These are phyloP conservation scores for Blastocladiella emersonii DNA, from an alignment of 371 early-diverging fungal species.

Conservation along the genomic window DNA sequence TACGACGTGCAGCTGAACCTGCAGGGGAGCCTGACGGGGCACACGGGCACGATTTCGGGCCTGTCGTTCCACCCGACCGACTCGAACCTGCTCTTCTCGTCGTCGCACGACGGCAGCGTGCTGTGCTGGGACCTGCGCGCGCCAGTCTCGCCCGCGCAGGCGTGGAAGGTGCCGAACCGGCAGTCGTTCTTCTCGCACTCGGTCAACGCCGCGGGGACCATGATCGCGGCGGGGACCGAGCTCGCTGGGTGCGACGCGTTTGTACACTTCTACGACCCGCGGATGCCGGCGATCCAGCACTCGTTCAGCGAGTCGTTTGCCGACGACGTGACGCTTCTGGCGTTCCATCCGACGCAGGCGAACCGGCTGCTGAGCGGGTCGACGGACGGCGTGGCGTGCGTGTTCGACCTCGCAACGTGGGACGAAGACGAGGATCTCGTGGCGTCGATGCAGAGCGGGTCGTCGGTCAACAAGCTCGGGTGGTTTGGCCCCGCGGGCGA, in stretches of 20 bases:
- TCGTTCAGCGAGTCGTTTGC: slow-evolving; percentile 68
- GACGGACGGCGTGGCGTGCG: slow-evolving; percentile 62
- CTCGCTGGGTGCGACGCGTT: slow-evolving; percentile 45
- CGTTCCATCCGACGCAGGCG: slow-evolving; percentile 54
- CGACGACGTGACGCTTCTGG: slow-evolving; percentile 81
- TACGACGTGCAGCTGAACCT: slow-evolving; percentile 30
- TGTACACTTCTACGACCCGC: slow-evolving; percentile 52
- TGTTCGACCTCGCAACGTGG: slow-evolving; percentile 48
- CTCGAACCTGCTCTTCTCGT: slow-evolving; percentile 42
- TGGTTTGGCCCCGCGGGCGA: slow-evolving; percentile 80
- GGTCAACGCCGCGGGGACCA: background rate
- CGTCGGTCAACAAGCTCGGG: slow-evolving; percentile 64
- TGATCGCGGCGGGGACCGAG: slow-evolving; percentile 57
- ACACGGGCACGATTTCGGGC: slow-evolving; percentile 40
- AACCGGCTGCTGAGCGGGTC: slow-evolving; percentile 49
- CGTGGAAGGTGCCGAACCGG: slow-evolving; percentile 25
- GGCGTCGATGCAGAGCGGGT: slow-evolving; percentile 61
- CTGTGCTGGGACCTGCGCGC: slow-evolving; percentile 58
- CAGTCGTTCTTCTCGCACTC: background rate
- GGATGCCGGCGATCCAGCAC: background rate
- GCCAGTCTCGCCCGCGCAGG: slow-evolving; percentile 30
- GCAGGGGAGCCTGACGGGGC: slow-evolving; percentile 10
- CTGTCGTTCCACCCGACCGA: slow-evolving; percentile 27
- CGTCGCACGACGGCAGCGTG: slow-evolving; percentile 43
- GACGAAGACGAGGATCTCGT: slow-evolving; percentile 80